Evolutionary conservation across 2,329 filamentous ascomycete species (phyloP).

Genomic region (Colletotrichum lupini): DNA sequence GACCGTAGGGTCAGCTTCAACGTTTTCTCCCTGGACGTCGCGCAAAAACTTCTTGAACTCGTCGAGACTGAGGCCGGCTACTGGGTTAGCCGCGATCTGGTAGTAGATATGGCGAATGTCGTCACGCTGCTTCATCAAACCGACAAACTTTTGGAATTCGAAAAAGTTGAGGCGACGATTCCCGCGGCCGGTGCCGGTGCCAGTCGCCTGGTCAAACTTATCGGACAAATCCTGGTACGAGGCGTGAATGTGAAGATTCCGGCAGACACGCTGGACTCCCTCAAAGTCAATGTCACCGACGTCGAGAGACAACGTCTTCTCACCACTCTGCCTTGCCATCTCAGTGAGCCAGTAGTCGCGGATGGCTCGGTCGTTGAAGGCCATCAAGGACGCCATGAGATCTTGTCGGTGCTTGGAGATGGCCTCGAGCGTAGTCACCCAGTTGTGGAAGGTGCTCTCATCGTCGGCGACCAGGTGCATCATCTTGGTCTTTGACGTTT

Average conservation of each 20-base stretch:
- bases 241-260: slow-evolving; percentile 91
- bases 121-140: slow-evolving; percentile 82
- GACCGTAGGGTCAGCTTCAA: slow-evolving; percentile 70
- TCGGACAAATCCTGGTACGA: slow-evolving; percentile 75
- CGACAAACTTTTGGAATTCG: slow-evolving; percentile 87
- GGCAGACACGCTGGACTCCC: slow-evolving; percentile 86
- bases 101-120: slow-evolving; percentile 83
- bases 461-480: slow-evolving; percentile 89
- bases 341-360: slow-evolving; percentile 87
- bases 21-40: slow-evolving; percentile 79
- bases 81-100: slow-evolving; percentile 66
- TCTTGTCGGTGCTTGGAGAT: slow-evolving; percentile 89
- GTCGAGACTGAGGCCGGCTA: slow-evolving; percentile 73
- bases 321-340: slow-evolving; percentile 73
- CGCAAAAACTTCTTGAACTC: slow-evolving; percentile 83
- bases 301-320: slow-evolving; percentile 59
- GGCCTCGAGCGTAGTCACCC: slow-evolving; percentile 85
- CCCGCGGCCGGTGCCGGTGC: slow-evolving; percentile 58
- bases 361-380: slow-evolving; percentile 85
- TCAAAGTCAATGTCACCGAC: slow-evolving; percentile 80
- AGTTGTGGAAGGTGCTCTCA: slow-evolving; percentile 76
- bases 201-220: slow-evolving; percentile 80
- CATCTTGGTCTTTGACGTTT: slow-evolving; percentile 84
- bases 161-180: slow-evolving; percentile 74
- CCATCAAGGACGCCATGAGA: slow-evolving; percentile 88